Percentiles rank a stretch among this genome's conserved stretches.
These are phyloP conservation scores for Stachybotrys chlorohalonatus DNA, from an alignment of 2,329 filamentous ascomycete genomes.

Conservation along the genomic window DNA sequence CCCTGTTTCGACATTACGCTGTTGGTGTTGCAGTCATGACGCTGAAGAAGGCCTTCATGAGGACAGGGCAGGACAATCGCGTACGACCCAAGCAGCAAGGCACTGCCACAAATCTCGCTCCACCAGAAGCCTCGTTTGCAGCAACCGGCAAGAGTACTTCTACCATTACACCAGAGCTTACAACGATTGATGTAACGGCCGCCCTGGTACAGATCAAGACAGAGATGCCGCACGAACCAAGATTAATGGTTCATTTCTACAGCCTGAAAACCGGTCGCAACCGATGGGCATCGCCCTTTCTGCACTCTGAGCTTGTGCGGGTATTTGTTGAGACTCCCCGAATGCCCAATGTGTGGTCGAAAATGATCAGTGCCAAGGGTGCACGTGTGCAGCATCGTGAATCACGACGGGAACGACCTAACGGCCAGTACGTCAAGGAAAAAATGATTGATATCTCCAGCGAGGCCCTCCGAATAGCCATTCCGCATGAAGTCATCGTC, in stretches of 20 bases:
- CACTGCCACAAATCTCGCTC: constrained; percentile 1
- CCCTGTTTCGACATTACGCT: constrained; percentile 86
- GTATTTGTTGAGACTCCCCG: constrained; percentile 82
- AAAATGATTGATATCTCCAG: constrained; percentile 75
- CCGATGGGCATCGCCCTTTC: constrained; percentile 77
- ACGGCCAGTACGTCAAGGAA: constrained; percentile 55
- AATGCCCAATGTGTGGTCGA: constrained; percentile 75
- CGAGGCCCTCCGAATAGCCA: constrained; percentile 77
- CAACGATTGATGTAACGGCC: constrained; percentile 75
- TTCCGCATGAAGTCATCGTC: constrained; percentile 86
- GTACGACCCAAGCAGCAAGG: constrained; percentile 20
- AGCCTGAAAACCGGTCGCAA: constrained; percentile 75
- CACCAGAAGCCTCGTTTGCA: neutral
- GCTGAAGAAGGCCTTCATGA: constrained; percentile 59
- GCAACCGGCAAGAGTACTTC: constrained; percentile 5
- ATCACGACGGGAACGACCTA: constrained; percentile 57
- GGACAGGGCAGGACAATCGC: constrained; percentile 34
- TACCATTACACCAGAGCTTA: constrained; percentile 48
- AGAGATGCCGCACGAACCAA: constrained; percentile 80
- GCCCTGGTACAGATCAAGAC: constrained; percentile 81
- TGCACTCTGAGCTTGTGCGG: constrained; percentile 69
- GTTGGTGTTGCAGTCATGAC: constrained; percentile 74
- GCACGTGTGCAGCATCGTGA: constrained; percentile 74
- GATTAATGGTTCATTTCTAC: constrained; percentile 83
- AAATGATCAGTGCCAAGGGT: constrained; percentile 75